Base-by-base conservation (phyloP, 2,329 filamentous ascomycete species). In the Neospermospora avenae region DNA sequence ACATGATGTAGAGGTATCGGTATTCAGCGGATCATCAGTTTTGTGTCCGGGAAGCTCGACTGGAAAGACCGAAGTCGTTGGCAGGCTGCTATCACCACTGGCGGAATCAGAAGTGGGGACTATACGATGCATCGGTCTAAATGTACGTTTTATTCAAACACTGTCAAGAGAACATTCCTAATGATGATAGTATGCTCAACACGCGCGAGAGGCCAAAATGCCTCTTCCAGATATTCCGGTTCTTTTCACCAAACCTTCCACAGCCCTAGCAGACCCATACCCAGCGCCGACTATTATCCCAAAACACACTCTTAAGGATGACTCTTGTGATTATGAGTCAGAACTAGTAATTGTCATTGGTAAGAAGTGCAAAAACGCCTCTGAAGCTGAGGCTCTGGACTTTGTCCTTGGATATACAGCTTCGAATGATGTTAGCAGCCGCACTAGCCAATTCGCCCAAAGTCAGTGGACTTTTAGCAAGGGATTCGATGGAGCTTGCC, bases 1-100 rank as follows among this genome's bases (percentile, higher is more conserved):
- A 37, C 74, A 82, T 62, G 80, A 85, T 42, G 83, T 87, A 37
- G 68, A 77, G 28, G 83, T 84, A 48, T 76, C 77, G 42, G 76
- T 84, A 6, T 86, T 83, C 74, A 82, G 80, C 24, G 84, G 85
- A 18, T 75, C 74, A 1, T 87, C 85, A 2, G 81, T 85, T 1
- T 72, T 87, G 48, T 74, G 73, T 24, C 79, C 83, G 0, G 85
- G 84, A 2, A 71, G 75, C 22, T 74, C 75, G 13, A 85, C 83
- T 1, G 79, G 75, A 31, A 74, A 75, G 62, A 72, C 74, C 3
- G 78, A 78, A 68, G 71, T 73, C 39, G 76, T 83, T 63, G 75
- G 48, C 7, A 71, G 68, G 10, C 57, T 80, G 7, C 71, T 81
- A n/a, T 79, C 77, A 6, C 78, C 78, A 14, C 59, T 80, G 16